Conservation (phyloP, 768 basidiomycete genomes). For the Kwoniella mangroviensis region DNA sequence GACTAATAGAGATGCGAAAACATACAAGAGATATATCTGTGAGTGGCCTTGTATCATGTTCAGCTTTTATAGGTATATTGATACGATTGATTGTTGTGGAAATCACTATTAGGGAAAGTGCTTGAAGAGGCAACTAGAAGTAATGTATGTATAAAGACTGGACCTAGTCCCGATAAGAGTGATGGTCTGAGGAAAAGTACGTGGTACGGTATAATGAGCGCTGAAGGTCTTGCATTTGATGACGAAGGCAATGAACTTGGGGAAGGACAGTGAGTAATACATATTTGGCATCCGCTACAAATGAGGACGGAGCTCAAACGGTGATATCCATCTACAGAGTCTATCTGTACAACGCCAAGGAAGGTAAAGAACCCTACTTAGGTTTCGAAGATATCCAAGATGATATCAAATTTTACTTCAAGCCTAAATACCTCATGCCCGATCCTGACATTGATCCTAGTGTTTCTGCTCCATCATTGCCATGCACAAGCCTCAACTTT, state of each 20-base stretch:
- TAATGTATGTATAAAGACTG: background rate
- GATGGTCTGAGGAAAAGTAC: background rate
- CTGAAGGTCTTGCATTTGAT: background rate
- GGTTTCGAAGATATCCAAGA: background rate
- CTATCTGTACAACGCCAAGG: background rate
- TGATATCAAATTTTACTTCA: background rate
- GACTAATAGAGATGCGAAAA: background rate
- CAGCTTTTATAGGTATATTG: background rate
- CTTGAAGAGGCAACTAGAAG: background rate
- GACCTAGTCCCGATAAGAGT: background rate
- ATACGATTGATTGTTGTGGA: no score
- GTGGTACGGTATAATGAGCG: background rate
- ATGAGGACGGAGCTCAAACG: background rate
- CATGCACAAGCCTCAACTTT: no score
- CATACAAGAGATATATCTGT: background rate
- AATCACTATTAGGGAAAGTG: background rate
- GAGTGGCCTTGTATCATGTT: background rate
- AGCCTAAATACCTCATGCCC: background rate
- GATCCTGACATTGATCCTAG: background rate
- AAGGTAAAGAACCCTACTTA: background rate
- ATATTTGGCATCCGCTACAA: background rate
- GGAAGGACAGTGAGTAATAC: background rate
- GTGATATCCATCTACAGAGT: background rate
- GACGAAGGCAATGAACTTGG: background rate
- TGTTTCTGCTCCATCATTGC: background rate